A percentile compares a stretch with the other conserved stretches of the same genome.
phyloP scores from a whole-genome alignment of 306 rosid species.

The Vigna mungo region DNA sequence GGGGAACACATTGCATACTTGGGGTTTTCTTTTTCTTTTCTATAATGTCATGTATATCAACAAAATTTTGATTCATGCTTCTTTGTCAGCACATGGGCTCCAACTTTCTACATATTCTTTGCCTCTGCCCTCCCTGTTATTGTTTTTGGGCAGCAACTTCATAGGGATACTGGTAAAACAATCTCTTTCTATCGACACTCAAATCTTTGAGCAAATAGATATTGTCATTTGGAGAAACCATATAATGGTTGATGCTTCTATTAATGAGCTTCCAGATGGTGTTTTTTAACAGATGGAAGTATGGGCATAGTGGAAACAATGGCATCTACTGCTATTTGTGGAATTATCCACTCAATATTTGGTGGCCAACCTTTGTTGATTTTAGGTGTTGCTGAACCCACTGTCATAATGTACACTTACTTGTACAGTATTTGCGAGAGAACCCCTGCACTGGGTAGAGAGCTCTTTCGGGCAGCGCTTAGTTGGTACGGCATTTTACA shows the following conservation, averaged over 20 bases:
- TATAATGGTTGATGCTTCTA: not conserved
- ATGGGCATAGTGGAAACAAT: conserved; percentile 93
- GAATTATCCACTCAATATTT: conserved; percentile 80
- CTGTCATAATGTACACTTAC: conserved; percentile 87
- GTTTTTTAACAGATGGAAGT: conserved; percentile 63
- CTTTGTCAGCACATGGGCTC: conserved; percentile 74
- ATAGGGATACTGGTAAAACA: conserved; percentile 75
- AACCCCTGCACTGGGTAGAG: conserved; percentile 63
- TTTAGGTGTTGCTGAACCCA: conserved; percentile 97
- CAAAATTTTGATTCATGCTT: conserved; percentile 25
- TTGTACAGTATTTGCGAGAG: conserved; percentile 65
- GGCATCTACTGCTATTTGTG: conserved; percentile 90
- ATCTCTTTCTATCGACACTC: not conserved
- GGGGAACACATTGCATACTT: not conserved
- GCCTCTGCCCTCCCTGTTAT: conserved; percentile 95
- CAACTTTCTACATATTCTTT: conserved; percentile 86
- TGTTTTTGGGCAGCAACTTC: conserved; percentile 89
- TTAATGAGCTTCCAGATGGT: conserved; percentile 13
- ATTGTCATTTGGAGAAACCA: not conserved
- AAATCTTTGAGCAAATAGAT: not conserved
- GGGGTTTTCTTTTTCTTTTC: not conserved
- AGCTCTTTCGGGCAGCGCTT: conserved; percentile 77
- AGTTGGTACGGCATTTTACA: conserved; percentile 64
- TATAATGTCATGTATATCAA: not conserved
- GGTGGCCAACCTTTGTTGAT: conserved; percentile 97